A percentile compares a stretch with the other conserved stretches of the same genome.
phyloP scores from a whole-genome alignment of 1,284 basidiomycete genomes.

The Leccinum angustisporum region DNA sequence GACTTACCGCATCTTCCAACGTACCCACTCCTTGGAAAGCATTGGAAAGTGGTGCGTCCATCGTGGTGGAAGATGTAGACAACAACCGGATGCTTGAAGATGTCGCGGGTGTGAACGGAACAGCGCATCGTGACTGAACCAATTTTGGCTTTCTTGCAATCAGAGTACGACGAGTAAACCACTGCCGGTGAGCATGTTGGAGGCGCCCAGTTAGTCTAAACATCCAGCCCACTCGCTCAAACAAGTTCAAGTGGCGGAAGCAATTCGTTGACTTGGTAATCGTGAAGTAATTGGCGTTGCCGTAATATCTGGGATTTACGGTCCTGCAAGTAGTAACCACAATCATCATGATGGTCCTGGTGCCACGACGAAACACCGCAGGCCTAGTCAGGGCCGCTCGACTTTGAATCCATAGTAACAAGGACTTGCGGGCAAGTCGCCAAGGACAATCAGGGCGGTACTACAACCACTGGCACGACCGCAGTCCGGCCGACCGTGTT shows the following conservation, averaged over 20 bases:
- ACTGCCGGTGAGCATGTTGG: background rate
- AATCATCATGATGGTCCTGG: background rate
- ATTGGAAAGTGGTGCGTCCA: conserved; percentile 7
- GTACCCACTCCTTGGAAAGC: conserved; percentile 3
- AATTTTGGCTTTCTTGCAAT: conserved; percentile 3
- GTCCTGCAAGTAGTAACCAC: background rate
- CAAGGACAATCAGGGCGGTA: background rate
- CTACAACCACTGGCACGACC: background rate
- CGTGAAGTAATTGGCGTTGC: background rate
- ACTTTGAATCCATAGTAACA: background rate
- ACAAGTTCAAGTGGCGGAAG: background rate
- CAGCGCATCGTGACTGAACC: background rate
- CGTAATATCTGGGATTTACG: background rate
- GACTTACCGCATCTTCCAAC: conserved; percentile 26
- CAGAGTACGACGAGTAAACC: background rate
- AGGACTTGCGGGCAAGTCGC: background rate
- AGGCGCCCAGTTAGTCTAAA: conserved; percentile 3
- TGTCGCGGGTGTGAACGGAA: background rate
- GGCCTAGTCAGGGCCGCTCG: background rate
- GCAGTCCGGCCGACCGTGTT: background rate
- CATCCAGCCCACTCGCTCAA: conserved; percentile 10
- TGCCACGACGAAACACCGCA: background rate
- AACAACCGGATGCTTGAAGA: background rate
- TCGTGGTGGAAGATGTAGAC: conserved; percentile 2
- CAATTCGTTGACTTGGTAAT: background rate